These are phyloP conservation scores for Crithidia bombi DNA, from an alignment of 208 protist species.

Conservation along the genomic window DNA sequence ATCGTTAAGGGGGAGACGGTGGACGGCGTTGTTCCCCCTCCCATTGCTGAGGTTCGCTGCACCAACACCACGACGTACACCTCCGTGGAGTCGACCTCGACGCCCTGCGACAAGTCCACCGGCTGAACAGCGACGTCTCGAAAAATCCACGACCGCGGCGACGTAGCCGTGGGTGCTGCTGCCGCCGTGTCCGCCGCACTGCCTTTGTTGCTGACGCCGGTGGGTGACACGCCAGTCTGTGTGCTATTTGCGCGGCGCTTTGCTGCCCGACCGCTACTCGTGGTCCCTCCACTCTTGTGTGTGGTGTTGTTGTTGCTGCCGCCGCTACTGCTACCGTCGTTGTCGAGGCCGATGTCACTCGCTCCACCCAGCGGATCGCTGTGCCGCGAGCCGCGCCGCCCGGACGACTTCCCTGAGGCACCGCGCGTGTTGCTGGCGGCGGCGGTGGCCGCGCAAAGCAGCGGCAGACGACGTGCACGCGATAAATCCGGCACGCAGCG, in stretches of 20 bases:
- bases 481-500: constrained; percentile 31
- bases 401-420: neutral
- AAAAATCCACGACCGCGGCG: constrained; percentile 30
- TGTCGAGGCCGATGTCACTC: constrained; percentile 18
- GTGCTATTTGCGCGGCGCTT: constrained; percentile 2
- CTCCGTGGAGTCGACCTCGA: constrained; percentile 37
- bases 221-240: neutral
- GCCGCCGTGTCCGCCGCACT: neutral
- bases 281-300: neutral
- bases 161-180: neutral
- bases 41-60: constrained; percentile 36
- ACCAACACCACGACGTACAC: constrained; percentile 73
- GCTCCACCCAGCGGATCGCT: constrained; percentile 10
- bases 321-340: neutral
- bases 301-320: neutral
- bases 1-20: neutral
- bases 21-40: neutral
- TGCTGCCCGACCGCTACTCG: neutral
- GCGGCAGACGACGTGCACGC: constrained; percentile 2
- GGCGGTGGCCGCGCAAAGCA: neutral
- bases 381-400: constrained; percentile 11
- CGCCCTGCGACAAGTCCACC: constrained; percentile 42
- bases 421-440: neutral
- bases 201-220: neutral
- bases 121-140: constrained; percentile 40